Evolutionary conservation across 2,329 filamentous ascomycete species (phyloP).

Genomic region (Leptoxyphium fumago): DNA sequence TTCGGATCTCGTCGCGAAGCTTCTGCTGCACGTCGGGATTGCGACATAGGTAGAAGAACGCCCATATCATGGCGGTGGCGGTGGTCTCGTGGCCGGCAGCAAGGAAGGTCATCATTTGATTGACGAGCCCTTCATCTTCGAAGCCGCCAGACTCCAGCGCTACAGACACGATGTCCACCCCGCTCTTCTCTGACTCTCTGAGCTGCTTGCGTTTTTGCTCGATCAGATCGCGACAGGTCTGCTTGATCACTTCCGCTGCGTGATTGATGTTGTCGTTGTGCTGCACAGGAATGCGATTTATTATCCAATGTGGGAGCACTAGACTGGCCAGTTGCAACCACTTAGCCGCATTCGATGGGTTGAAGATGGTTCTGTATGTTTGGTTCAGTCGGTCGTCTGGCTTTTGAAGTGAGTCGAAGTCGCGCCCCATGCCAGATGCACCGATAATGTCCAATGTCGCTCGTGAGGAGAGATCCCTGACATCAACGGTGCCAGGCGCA

Average conservation of each 20-base stretch:
- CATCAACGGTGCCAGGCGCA: slow-evolving; percentile 25
- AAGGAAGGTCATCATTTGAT: slow-evolving; percentile 83
- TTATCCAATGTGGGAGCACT: slow-evolving; percentile 48
- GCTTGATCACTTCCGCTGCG: slow-evolving; percentile 46
- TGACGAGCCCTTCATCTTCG: slow-evolving; percentile 63
- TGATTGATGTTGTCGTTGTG: slow-evolving; percentile 50
- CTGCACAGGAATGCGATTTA: slow-evolving; percentile 50
- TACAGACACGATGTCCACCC: slow-evolving; percentile 63
- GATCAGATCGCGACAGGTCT: slow-evolving; percentile 54
- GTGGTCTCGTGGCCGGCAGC: slow-evolving; percentile 51
- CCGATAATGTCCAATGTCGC: slow-evolving; percentile 46
- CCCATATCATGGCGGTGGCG: slow-evolving; percentile 38
- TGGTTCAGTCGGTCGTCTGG: slow-evolving; percentile 37
- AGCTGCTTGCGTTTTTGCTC: slow-evolving; percentile 49
- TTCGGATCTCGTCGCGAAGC: slow-evolving; percentile 37
- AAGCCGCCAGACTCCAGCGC: slow-evolving; percentile 65
- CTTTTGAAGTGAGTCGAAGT: slow-evolving; percentile 38
- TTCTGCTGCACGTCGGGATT: slow-evolving; percentile 33
- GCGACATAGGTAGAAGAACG: slow-evolving; percentile 37
- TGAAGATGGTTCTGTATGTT: slow-evolving; percentile 38
- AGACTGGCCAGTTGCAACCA: slow-evolving; percentile 34
- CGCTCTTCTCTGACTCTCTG: slow-evolving; percentile 20
- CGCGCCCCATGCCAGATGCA: slow-evolving; percentile 40
- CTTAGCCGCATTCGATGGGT: slow-evolving; percentile 34
- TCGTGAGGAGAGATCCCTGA: slow-evolving; percentile 33